Percentiles rank a stretch among this genome's conserved stretches.
Evolutionary conservation across 164 flowering plant species (phyloP).

Genomic region (Umbilicus rupestris): DNA sequence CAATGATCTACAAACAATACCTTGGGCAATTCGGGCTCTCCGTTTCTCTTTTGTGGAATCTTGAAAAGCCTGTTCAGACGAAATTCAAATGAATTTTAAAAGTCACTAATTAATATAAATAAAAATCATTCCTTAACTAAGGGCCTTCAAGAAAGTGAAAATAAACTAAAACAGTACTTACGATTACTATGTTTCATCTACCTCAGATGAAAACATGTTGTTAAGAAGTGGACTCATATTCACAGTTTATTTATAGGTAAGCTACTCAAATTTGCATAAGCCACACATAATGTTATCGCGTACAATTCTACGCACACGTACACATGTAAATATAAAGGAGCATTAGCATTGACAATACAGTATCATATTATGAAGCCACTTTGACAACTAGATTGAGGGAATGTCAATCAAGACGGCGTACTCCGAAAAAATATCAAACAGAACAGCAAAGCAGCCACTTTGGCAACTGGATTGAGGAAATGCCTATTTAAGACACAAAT

Average conservation of each 20-base stretch:
- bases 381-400: too few relatives aligned
- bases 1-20: constrained; percentile 21
- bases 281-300: neutral
- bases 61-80: constrained; percentile 69
- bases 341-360: neutral
- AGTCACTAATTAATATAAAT: neutral
- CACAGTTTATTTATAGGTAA: too few relatives aligned
- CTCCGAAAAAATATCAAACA: too few relatives aligned
- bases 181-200: too few relatives aligned
- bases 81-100: neutral
- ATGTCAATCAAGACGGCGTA: too few relatives aligned
- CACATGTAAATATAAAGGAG: neutral
- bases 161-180: too few relatives aligned
- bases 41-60: constrained; percentile 92
- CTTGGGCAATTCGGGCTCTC: constrained; percentile 98
- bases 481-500: neutral
- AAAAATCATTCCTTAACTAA: neutral
- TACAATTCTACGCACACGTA: neutral
- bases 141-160: too few relatives aligned
- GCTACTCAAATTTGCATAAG: neutral
- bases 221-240: too few relatives aligned
- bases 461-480: neutral
- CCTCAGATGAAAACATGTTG: too few relatives aligned
- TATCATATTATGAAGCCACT: neutral
- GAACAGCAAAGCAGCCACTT: neutral